Conservation (phyloP, 2,329 filamentous ascomycete genomes). For the Pseudogymnoascus sp. region DNA sequence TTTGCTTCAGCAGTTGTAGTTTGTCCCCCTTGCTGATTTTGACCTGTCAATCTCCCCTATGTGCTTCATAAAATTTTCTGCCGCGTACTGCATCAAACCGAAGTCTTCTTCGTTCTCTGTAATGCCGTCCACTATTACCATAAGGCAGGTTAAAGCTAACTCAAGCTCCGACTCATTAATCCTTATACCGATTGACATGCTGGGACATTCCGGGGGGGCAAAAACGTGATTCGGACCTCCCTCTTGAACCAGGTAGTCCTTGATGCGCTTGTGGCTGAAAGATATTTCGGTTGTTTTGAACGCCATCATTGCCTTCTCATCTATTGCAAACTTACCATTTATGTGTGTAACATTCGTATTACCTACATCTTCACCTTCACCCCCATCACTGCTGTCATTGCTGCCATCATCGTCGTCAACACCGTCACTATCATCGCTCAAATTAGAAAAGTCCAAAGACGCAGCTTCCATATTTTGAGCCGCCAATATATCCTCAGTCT, state of each 20-base stretch:
- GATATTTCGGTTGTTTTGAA: background rate
- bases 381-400: background rate
- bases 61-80: background rate
- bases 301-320: background rate
- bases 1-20: background rate
- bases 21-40: background rate
- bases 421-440: background rate
- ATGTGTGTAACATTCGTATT: background rate
- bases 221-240: background rate
- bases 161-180: background rate
- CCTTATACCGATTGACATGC: background rate
- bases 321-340: background rate
- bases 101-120: background rate
- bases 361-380: background rate
- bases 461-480: background rate
- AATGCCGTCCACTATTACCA: background rate
- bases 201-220: background rate
- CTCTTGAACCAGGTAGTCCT: background rate
- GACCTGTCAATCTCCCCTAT: background rate
- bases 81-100: background rate
- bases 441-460: background rate
- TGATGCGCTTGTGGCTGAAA: background rate
- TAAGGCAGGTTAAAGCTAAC: background rate
- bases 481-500: background rate
- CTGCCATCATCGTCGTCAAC: background rate